These are phyloP conservation scores for Angomonas deanei DNA, from an alignment of 208 protist genomes.

Conservation along the genomic window DNA sequence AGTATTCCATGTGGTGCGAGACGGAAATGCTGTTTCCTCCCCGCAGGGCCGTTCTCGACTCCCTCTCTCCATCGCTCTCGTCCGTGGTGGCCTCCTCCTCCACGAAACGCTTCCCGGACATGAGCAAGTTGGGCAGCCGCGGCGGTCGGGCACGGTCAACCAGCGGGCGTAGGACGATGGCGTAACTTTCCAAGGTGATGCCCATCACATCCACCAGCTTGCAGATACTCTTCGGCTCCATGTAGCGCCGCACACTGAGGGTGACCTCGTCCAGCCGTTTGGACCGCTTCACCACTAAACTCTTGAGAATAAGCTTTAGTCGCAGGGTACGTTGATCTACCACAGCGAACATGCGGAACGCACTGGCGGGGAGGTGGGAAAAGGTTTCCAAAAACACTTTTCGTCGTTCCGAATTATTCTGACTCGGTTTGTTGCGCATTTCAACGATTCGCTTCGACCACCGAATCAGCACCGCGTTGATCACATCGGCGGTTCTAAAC, in stretches of 20 bases:
- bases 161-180: conserved; percentile 73
- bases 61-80: conserved; percentile 75
- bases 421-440: conserved; percentile 29
- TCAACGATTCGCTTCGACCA: conserved; percentile 54
- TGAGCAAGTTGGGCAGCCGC: conserved; percentile 56
- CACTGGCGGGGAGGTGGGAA: conserved; percentile 51
- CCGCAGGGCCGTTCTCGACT: conserved; percentile 50
- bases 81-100: conserved; percentile 78
- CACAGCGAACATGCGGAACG: conserved; percentile 75
- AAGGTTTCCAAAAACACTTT: conserved; percentile 53
- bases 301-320: conserved; percentile 75
- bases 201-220: conserved; percentile 82
- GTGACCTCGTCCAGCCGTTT: conserved; percentile 68
- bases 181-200: conserved; percentile 58
- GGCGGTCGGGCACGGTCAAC: conserved; percentile 59
- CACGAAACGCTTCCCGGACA: conserved; percentile 29
- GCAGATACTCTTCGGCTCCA: conserved; percentile 64
- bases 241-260: conserved; percentile 47
- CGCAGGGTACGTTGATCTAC: conserved; percentile 56
- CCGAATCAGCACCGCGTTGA: conserved; percentile 44
- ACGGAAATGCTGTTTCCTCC: conserved; percentile 74
- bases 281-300: conserved; percentile 51
- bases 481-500: conserved; percentile 50
- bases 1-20: conserved; percentile 81
- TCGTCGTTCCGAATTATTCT: conserved; percentile 55